Base-by-base conservation (phyloP, 805 yeast species). In the Candida michaelii region DNA sequence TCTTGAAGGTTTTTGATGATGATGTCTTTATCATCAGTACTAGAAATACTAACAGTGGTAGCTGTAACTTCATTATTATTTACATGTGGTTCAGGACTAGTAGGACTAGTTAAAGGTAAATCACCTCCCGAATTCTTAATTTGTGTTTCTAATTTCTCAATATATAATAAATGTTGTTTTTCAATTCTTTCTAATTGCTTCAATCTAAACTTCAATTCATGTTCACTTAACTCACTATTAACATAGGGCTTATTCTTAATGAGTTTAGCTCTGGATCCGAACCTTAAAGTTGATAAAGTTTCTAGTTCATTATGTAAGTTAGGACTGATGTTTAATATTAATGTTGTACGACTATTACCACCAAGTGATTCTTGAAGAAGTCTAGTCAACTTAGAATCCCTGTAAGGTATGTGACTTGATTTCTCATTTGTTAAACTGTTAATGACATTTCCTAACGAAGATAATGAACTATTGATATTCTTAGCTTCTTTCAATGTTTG, bases 281-380 rank as follows among this genome's bases (percentile, higher is more conserved):
- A 89, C 50, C 88, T 93, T 39, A 89, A 69, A 0, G 97, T 89
- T 50, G 93, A 85, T 32, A 83, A 59, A 0, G 96, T 86, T 58
- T 89, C 97, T 21, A 85, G 90, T n/a, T 80, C 66, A 46, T 84
- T 85, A 21, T 79, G 70, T 45, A 76, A 76, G 0, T 95, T 95
- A 0, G 96, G 95, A 6, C 95, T 86, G 2, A 89, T 75, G 0
- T 96, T 89, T 1, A 96, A 95, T 18, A 89, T 85, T 43, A 89
- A 72, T 24, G 90, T 83, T 0, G 97, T 89, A 55, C 86, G 85
- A 0, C 97, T 89, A 43, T 80, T 74, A 1, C 97, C 97, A 2
- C 97, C 97, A 3, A 90, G 68, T 0, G 90, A 83, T 53, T 85
- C 93, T 53, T 86, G 90, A 30, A 86, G 63, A 19, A 86, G 63